Conservation (phyloP, 2,329 filamentous ascomycete genomes). For the Aspergillus fructus region DNA sequence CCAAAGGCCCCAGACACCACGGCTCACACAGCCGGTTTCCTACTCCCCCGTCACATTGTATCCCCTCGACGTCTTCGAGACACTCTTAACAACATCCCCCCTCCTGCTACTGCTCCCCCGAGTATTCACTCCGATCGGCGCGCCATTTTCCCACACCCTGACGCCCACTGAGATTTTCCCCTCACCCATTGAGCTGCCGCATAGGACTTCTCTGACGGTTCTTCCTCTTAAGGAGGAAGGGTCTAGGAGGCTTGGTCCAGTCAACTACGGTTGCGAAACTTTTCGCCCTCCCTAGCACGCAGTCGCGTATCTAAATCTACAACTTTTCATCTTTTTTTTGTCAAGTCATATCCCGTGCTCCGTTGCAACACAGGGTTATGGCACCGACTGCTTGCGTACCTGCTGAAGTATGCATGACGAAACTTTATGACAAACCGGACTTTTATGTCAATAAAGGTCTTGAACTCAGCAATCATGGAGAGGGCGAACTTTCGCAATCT, state of each 20-base stretch:
- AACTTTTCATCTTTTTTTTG: conserved; percentile 15
- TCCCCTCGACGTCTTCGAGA: conserved; percentile 42
- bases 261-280: conserved; percentile 83
- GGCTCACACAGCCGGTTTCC: conserved; percentile 36
- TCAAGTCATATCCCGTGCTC: conserved; percentile 25
- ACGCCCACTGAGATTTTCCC: conserved; percentile 50
- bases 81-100: conserved; percentile 50
- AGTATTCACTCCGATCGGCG: conserved; percentile 31
- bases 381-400: conserved; percentile 66
- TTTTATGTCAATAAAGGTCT: conserved; percentile 26
- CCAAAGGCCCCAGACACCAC: conserved; percentile 43
- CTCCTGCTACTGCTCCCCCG: conserved; percentile 37
- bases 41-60: conserved; percentile 43
- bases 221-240: conserved; percentile 99
- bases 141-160: conserved; percentile 39
- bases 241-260: conserved; percentile 97
- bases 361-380: conserved; percentile 59
- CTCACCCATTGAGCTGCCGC: conserved; percentile 88
- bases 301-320: conserved; percentile 25
- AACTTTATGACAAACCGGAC: conserved; percentile 34
- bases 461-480: conserved; percentile 45
- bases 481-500: conserved; percentile 43
- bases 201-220: conserved; percentile 97
- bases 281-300: conserved; percentile 91
- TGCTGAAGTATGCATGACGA: conserved; percentile 44